phyloP scores from a whole-genome alignment of 2,329 filamentous ascomycete species.

The Arthroderma sp. region DNA sequence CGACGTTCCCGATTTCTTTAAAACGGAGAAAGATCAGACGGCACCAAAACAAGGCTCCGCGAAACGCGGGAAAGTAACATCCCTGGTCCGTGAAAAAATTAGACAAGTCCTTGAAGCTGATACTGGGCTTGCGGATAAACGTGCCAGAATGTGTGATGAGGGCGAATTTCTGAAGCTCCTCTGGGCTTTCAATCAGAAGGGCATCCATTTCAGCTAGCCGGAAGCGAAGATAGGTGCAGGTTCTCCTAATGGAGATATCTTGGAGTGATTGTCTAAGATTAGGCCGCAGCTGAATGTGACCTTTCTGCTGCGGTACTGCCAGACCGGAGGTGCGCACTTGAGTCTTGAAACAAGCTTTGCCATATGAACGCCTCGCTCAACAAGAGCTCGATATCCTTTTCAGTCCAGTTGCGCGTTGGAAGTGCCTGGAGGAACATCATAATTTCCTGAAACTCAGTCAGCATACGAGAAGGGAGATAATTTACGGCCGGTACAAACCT shows the following conservation, averaged over 20 bases:
- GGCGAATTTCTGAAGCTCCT: constrained; percentile 78
- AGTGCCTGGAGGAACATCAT: constrained; percentile 99
- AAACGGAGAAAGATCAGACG: constrained; percentile 42
- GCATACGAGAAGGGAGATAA: not conserved
- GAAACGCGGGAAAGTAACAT: constrained; percentile 66
- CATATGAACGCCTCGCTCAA: constrained; percentile 96
- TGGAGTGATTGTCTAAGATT: not conserved
- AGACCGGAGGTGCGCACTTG: constrained; percentile 64
- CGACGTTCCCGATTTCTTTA: constrained; percentile 74
- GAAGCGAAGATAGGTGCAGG: not conserved
- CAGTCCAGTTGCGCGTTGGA: constrained; percentile 87
- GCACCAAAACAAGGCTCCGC: constrained; percentile 48
- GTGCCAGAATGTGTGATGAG: constrained; percentile 79
- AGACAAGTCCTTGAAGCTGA: constrained; percentile 69
- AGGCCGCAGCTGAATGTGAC: not conserved
- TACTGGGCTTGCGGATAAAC: constrained; percentile 67
- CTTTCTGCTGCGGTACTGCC: constrained; percentile 19
- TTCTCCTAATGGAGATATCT: not conserved
- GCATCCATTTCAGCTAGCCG: constrained; percentile 71
- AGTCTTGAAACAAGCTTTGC: constrained; percentile 94
- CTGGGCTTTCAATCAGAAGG: constrained; percentile 77
- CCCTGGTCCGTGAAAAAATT: constrained; percentile 78
- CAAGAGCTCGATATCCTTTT: constrained; percentile 93
- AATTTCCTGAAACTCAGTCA: constrained; percentile 53
- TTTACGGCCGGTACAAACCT: constrained; percentile 26